Evolutionary conservation across 106 monocot species (phyloP), one percentile per base, ranked within the genome.

Genomic region (Dactylorhiza incarnata): DNA sequence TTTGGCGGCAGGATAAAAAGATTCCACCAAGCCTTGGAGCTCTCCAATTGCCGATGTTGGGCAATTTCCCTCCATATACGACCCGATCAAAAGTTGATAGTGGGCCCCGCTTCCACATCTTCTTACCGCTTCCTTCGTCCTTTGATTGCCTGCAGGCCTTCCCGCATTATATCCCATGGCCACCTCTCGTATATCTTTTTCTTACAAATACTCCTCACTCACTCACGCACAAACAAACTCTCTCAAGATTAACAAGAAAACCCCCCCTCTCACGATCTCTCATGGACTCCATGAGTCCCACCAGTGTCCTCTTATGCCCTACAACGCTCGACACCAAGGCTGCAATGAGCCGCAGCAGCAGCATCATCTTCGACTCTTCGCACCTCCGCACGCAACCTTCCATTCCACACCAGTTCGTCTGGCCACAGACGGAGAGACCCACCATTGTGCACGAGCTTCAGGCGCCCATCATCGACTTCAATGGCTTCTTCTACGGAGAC

Each of bases 371-470:
- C 70, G 91, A 88, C 74, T 71, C 88, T 5, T 73, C 77, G 9
- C 9, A 48, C 11, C 82, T 84, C 48, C 47, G 80, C 4, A 48
- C 73, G 17, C 77, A 84, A 54, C 9, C 75, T 51, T 84, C 78
- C 49, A 93, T 93, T 22, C 92, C 92, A 0, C 50, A 16, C 17
- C 75, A 87, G n/a, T 93, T 93, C 89, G 62, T 93, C 29, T 93
- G 92, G 89, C 92, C 87, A 0, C 25, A 12, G 24, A 9, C 9
- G 26, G 87, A 83, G 5, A 72, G 87, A 19, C 45, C 71, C 9
- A 8, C 37, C 71, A 14, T 49, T 3, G 48, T 7, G 68, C 79
- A 24, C 15, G 86, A 88, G 67, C 94, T 87, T 53, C 25, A 80
- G 22, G 84, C 78, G 1, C 86, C 86, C 12, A 73, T 90, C 9